phyloP scores from a whole-genome alignment of 768 basidiomycete genomes.

The Fibroporia radiculosa region DNA sequence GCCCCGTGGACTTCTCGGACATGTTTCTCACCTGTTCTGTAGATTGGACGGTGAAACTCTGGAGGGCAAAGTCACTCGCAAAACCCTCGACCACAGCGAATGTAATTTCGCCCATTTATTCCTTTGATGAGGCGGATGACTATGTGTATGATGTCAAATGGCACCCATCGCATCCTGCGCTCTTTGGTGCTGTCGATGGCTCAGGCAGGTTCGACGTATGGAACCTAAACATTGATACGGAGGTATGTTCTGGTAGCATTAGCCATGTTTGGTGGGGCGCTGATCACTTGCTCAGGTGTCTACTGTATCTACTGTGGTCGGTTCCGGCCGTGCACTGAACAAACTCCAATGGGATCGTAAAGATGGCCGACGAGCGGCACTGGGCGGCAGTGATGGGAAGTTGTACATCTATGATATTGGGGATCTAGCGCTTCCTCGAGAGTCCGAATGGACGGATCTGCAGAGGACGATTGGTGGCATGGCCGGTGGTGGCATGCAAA shows the following conservation, averaged over 20 bases:
- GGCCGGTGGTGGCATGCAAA: conserved; percentile 33
- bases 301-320: conserved; percentile 77
- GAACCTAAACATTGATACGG: conserved; percentile 96
- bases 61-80: conserved; percentile 75
- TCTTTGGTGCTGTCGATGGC: conserved; percentile 92
- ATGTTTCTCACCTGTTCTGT: conserved; percentile 88
- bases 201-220: conserved; percentile 94
- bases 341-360: conserved; percentile 94
- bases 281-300: conserved; percentile 57
- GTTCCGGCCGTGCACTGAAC: conserved; percentile 80
- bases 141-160: conserved; percentile 99
- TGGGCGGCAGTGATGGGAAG: conserved; percentile 89
- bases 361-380: conserved; percentile 81
- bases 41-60: conserved; percentile 98
- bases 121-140: conserved; percentile 96
- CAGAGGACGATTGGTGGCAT: conserved; percentile 80
- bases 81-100: conserved; percentile 58
- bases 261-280: not conserved
- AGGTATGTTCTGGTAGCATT: conserved; percentile 46
- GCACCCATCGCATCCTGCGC: conserved; percentile 92
- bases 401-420: conserved; percentile 95
- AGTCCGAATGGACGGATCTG: conserved; percentile 90
- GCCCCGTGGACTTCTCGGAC: conserved; percentile 92
- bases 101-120: conserved; percentile 70
- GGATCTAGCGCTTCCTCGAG: conserved; percentile 80